phyloP scores from a whole-genome alignment of 2,329 filamentous ascomycete species.

The Celoporthe dispersa region DNA sequence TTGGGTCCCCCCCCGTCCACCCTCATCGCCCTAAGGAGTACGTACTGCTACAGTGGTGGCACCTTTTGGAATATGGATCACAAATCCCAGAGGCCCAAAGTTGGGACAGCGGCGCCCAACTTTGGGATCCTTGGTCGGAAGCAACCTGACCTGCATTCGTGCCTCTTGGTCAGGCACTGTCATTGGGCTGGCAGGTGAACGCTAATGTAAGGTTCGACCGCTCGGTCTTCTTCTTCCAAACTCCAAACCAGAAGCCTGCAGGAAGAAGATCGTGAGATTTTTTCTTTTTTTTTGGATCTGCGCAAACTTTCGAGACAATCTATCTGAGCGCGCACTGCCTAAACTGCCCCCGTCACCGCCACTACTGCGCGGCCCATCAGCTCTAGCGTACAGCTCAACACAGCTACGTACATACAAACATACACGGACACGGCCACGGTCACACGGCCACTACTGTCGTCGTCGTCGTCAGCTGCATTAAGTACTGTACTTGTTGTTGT shows the following conservation, averaged over 20 bases:
- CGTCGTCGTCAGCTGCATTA: not conserved
- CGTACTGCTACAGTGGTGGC: conserved; percentile 1
- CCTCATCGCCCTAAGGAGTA: not conserved
- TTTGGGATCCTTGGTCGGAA: conserved; percentile 11
- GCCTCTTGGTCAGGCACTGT: conserved; percentile 20
- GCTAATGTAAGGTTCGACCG: conserved; percentile 30
- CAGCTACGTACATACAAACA: not conserved
- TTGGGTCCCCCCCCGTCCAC: not conserved
- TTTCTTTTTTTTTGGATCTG: conserved; percentile 18
- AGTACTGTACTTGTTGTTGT: not conserved
- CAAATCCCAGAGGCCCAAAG: not conserved
- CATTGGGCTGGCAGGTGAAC: conserved; percentile 15
- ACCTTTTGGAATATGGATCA: conserved; percentile 2
- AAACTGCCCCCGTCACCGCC: conserved; percentile 1
- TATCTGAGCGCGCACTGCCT: conserved; percentile 18
- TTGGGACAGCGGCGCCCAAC: conserved; percentile 12
- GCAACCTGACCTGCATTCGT: conserved; percentile 20
- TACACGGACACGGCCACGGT: not conserved
- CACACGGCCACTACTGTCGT: not conserved
- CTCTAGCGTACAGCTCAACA: conserved; percentile 2
- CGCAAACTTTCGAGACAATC: not conserved
- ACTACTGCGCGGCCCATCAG: conserved; percentile 8
- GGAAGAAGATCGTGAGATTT: conserved; percentile 4
- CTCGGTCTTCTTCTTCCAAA: conserved; percentile 15
- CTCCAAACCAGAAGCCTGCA: conserved; percentile 3